phyloP scores from a whole-genome alignment of 495 filamentous ascomycete genomes.

The Friedmanniomyces simplex region DNA sequence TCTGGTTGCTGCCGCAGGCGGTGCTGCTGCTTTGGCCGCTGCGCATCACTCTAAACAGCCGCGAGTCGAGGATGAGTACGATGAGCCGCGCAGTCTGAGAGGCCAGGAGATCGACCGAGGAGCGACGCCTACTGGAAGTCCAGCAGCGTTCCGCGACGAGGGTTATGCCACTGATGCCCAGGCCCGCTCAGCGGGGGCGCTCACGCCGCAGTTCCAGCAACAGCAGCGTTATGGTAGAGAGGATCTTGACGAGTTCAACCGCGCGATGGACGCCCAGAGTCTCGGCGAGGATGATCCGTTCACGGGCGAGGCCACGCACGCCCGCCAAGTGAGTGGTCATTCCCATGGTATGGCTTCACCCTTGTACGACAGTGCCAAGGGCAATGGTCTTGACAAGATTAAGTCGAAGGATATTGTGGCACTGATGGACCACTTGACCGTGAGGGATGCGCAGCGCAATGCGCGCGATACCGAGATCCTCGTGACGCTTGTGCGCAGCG shows the following conservation, averaged over 20 bases:
- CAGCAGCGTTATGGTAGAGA: conserved; percentile 22
- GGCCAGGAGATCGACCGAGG: conserved; percentile 9
- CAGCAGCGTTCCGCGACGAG: conserved; percentile 16
- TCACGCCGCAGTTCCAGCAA: conserved; percentile 47
- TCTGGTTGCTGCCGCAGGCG: conserved; percentile 35
- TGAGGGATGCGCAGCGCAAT: conserved; percentile 92
- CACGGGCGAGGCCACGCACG: conserved; percentile 33
- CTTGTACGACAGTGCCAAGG: conserved; percentile 83
- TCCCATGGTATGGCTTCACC: conserved; percentile 84
- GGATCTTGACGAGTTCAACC: conserved; percentile 38
- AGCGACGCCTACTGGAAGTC: conserved; percentile 13
- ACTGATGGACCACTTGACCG: conserved; percentile 96
- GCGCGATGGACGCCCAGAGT: conserved; percentile 36
- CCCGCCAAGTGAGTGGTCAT: conserved; percentile 71
- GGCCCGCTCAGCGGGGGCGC: conserved; percentile 42
- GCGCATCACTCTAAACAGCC: conserved; percentile 5
- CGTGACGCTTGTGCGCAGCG: conserved; percentile 83
- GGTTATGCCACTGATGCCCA: conserved; percentile 19
- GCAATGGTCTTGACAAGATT: conserved; percentile 80
- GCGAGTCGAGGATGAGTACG: conserved; percentile 13
- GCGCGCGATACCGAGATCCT: conserved; percentile 94
- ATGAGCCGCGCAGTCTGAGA: not conserved
- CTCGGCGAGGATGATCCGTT: conserved; percentile 48
- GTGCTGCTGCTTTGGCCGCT: conserved; percentile 13
- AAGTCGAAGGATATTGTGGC: conserved; percentile 96